Evolutionary conservation across 441 rosid species (phyloP).

Genomic region (Populus hybrid): DNA sequence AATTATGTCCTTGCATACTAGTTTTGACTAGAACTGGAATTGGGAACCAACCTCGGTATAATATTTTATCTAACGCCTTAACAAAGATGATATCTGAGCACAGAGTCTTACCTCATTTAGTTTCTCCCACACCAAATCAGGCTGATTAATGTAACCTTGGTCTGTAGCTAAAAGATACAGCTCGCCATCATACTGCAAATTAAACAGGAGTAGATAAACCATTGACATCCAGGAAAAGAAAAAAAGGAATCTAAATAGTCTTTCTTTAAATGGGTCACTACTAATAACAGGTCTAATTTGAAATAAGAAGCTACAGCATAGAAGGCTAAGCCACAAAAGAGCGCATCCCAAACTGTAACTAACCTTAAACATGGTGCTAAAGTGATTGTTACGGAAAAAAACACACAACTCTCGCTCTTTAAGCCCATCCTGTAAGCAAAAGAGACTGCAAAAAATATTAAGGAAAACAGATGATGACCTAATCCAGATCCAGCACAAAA

Average conservation of each 20-base stretch:
- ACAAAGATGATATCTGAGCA: conserved; percentile 2
- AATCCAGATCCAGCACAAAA: conserved; percentile 6
- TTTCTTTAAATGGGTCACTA: conserved; percentile 6
- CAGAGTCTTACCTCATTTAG: conserved; percentile 72
- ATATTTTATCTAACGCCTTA: neutral
- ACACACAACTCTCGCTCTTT: conserved; percentile 97
- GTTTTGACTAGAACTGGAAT: conserved; percentile 1
- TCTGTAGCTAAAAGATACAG: conserved; percentile 99
- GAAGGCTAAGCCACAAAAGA: conserved; percentile 8
- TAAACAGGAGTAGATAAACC: conserved; percentile 12
- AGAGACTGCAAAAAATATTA: conserved; percentile 55
- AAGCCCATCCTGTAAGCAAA: conserved; percentile 84
- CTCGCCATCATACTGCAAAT: conserved; percentile 82
- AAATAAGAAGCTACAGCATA: conserved; percentile 3
- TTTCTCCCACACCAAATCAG: conserved; percentile 97
- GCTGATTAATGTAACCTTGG: conserved; percentile 93
- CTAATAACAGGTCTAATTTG: conserved; percentile 3
- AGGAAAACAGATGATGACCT: neutral
- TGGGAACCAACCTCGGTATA: neutral
- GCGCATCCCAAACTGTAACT: conserved; percentile 21
- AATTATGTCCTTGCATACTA: neutral
- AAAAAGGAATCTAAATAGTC: neutral
- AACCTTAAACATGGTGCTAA: conserved; percentile 99
- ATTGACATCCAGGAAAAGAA: neutral
- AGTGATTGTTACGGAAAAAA: conserved; percentile 96